These are phyloP conservation scores for Rhodomyrtus psidioides DNA, from an alignment of 441 rosid species.

Conservation along the genomic window DNA sequence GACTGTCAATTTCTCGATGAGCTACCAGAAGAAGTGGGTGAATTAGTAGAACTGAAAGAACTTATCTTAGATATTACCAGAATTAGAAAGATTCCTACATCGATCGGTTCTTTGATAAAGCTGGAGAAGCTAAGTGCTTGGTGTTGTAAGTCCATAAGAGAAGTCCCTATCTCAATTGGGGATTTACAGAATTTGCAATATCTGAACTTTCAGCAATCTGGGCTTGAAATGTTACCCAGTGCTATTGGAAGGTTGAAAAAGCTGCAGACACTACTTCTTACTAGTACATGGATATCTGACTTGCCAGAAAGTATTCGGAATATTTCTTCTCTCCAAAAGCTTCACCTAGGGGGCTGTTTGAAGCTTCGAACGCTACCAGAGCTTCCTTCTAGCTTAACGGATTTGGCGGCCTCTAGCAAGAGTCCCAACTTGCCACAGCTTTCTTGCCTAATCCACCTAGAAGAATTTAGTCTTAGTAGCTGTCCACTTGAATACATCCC, in stretches of 20 bases:
- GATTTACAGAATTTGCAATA: background rate
- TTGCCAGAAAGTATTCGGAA: background rate
- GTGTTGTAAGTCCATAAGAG: background rate
- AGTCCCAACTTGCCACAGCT: background rate
- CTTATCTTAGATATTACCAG: background rate
- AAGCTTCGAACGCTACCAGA: fast-evolving
- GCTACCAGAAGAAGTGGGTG: background rate
- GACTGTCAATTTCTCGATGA: fast-evolving
- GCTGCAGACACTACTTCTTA: background rate
- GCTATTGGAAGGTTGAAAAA: background rate
- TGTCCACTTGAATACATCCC: background rate
- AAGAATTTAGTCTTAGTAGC: background rate
- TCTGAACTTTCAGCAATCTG: background rate
- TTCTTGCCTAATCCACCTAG: background rate
- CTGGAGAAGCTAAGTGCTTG: background rate
- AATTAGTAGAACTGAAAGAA: background rate
- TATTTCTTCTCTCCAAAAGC: background rate
- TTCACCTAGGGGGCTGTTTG: fast-evolving
- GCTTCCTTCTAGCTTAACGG: background rate
- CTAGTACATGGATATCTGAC: fast-evolving
- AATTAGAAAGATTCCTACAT: too few relatives aligned
- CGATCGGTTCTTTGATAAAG: background rate
- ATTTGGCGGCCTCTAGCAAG: background rate
- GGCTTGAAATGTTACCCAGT: background rate
- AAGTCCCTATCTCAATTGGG: background rate